Evolutionary conservation across 148 eudicot genomes (phyloP).

Genomic region (Rhododendron mucronatum): DNA sequence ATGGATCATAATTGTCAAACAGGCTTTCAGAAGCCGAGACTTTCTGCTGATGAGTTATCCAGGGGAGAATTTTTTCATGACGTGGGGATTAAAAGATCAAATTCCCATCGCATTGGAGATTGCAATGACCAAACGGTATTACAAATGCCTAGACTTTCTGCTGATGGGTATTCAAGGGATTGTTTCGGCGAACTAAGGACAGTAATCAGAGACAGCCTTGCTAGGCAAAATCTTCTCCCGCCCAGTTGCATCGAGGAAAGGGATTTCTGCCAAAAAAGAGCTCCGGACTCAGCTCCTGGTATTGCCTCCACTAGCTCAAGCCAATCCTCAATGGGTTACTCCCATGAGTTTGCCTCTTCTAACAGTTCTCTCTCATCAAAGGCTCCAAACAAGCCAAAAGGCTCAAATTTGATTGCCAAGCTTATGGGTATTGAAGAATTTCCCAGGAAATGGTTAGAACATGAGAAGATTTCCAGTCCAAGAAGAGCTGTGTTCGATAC

Average conservation of each 20-base stretch:
- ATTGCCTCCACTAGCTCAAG: conserved; percentile 69
- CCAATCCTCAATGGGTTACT: conserved; percentile 41
- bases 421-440: conserved; percentile 74
- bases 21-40: conserved; percentile 18
- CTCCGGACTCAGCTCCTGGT: conserved; percentile 22
- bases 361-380: conserved; percentile 42
- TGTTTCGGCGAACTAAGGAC: conserved; percentile 55
- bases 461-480: conserved; percentile 24
- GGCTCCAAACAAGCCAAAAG: conserved; percentile 34
- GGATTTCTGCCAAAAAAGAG: conserved; percentile 26
- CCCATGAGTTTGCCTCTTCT: conserved; percentile 43
- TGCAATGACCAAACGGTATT: conserved; percentile 21
- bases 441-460: conserved; percentile 26
- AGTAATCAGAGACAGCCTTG: conserved; percentile 59
- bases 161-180: conserved; percentile 46
- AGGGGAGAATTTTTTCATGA: conserved; percentile 22
- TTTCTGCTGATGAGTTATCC: conserved; percentile 38
- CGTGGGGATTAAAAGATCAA: conserved; percentile 23
- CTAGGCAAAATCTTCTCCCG: conserved; percentile 57
- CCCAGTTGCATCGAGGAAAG: conserved; percentile 27
- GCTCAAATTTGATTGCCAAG: conserved; percentile 54
- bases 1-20: neutral
- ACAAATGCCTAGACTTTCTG: conserved; percentile 35
- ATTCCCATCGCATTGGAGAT: conserved; percentile 24
- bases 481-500: conserved; percentile 42